These are phyloP conservation scores for Echium plantagineum DNA, from an alignment of 257 asterid genomes.

Conservation along the genomic window DNA sequence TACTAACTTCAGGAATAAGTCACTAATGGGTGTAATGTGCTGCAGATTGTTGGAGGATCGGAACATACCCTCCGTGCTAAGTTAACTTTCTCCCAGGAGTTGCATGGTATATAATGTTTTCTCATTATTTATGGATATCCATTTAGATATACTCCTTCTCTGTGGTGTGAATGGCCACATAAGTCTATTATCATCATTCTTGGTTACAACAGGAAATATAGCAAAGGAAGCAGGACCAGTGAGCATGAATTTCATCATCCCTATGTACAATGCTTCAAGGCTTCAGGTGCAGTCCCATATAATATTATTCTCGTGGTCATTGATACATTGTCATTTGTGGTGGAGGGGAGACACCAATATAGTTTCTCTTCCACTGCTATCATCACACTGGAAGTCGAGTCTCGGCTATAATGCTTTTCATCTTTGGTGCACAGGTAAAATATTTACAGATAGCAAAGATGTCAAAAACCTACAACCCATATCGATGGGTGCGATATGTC, in stretches of 20 bases:
- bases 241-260: conserved; percentile 94
- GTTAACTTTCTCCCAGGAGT: conserved; percentile 84
- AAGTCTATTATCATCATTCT: conserved; percentile 6
- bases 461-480: conserved; percentile 70
- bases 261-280: conserved; percentile 93
- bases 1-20: conserved; percentile 7
- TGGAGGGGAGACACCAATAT: no score
- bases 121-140: neutral
- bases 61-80: conserved; percentile 92
- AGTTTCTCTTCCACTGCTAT: no score
- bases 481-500: conserved; percentile 97
- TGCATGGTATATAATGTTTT: conserved; percentile 49
- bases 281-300: conserved; percentile 53
- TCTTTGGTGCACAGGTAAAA: conserved; percentile 53
- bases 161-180: neutral
- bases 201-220: conserved; percentile 56
- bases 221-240: conserved; percentile 99
- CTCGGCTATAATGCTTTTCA: neutral
- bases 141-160: neutral
- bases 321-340: no score
- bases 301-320: neutral
- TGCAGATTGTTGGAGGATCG: conserved; percentile 86
- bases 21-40: conserved; percentile 20
- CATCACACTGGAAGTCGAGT: no score
- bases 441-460: conserved; percentile 87